Percentiles rank a stretch among this genome's conserved stretches.
These are phyloP conservation scores for Glarea lozoyensis DNA, from an alignment of 495 filamentous ascomycete species.

Conservation along the genomic window DNA sequence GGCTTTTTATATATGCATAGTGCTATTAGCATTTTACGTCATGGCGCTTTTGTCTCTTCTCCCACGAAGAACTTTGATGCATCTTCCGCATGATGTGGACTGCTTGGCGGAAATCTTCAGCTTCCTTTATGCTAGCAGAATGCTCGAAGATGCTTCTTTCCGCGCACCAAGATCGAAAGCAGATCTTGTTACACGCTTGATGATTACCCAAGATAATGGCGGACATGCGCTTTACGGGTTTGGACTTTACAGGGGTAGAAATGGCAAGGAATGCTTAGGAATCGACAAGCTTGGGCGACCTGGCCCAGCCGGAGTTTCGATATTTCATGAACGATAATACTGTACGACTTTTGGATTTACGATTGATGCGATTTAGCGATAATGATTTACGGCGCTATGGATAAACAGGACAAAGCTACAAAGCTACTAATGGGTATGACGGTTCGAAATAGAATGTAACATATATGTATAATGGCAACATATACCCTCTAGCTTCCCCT, in stretches of 20 bases:
- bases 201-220: slow-evolving; percentile 24
- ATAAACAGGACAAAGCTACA: background rate
- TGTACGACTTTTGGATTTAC: background rate
- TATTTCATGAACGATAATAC: background rate
- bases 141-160: slow-evolving; percentile 61
- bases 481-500: background rate
- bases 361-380: background rate
- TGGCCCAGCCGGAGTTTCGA: background rate
- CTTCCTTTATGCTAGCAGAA: slow-evolving; percentile 60
- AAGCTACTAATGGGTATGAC: background rate
- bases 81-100: slow-evolving; percentile 60
- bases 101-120: slow-evolving; percentile 69
- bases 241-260: slow-evolving; percentile 39
- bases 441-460: background rate
- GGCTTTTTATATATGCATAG: slow-evolving; percentile 59
- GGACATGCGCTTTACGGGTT: slow-evolving; percentile 48
- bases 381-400: slow-evolving; percentile 1
- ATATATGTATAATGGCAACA: slow-evolving; percentile 1
- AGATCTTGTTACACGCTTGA: slow-evolving; percentile 53
- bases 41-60: slow-evolving; percentile 37
- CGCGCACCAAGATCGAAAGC: slow-evolving; percentile 47
- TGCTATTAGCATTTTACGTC: slow-evolving; percentile 57
- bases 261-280: slow-evolving; percentile 52
- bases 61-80: slow-evolving; percentile 44
- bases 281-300: slow-evolving; percentile 44